Percentiles rank a stretch among this genome's conserved stretches.
Conservation (phyloP, 1,284 basidiomycete species). For the Phlebopus sp. region DNA sequence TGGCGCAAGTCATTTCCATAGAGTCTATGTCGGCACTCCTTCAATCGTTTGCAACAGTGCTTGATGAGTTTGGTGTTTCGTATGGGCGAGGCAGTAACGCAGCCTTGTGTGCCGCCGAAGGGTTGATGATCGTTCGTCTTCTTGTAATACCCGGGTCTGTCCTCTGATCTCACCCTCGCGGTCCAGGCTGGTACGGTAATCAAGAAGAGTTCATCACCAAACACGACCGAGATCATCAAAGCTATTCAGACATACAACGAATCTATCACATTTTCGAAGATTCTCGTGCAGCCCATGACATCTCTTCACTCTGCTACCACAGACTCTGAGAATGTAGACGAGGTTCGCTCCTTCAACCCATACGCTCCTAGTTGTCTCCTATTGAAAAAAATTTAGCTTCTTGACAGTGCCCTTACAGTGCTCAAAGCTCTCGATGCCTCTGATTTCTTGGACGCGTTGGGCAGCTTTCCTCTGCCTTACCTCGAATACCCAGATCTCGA, state of each 20-base stretch:
- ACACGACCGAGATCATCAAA: conserved; percentile 60
- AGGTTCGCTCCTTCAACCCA: conserved; percentile 44
- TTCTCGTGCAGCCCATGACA: conserved; percentile 59
- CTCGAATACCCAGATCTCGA: conserved; percentile 46
- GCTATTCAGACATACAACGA: conserved; percentile 68
- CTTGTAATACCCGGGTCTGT: not conserved
- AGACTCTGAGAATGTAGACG: conserved; percentile 50
- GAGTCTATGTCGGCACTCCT: conserved; percentile 77
- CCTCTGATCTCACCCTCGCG: not conserved
- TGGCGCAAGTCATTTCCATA: conserved; percentile 70
- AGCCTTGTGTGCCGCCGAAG: conserved; percentile 84
- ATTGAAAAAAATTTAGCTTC: conserved; percentile 46
- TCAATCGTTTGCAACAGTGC: conserved; percentile 77
- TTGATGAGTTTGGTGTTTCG: conserved; percentile 90
- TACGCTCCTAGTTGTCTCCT: not conserved
- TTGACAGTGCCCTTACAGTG: conserved; percentile 59
- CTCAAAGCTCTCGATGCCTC: conserved; percentile 53
- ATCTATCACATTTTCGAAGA: conserved; percentile 51
- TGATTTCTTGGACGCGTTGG: conserved; percentile 54
- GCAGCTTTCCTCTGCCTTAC: conserved; percentile 70
- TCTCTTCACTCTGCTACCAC: conserved; percentile 45
- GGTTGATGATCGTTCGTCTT: conserved; percentile 71
- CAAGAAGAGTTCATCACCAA: conserved; percentile 47
- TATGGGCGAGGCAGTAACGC: conserved; percentile 83
- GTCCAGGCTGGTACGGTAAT: conserved; percentile 58